Evolutionary conservation across 2,329 filamentous ascomycete genomes (phyloP), one percentile per base, ranked within the genome.

Genomic region (Claviceps fusiformis): DNA sequence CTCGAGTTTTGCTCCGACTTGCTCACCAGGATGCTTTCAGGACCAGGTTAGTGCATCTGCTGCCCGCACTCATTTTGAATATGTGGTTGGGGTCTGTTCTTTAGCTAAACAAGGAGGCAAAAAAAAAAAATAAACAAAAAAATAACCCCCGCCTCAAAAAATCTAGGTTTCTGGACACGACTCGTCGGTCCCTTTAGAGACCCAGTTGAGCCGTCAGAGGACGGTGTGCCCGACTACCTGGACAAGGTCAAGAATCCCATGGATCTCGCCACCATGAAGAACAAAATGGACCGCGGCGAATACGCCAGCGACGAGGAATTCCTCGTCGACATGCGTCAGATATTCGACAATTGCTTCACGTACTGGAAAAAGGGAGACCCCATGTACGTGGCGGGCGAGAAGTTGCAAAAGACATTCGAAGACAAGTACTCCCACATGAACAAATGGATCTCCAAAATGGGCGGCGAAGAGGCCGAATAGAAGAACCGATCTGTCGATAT

Each of bases 311-410:
- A 79, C 8, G 71, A 75, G 3, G 77, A 81, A 53, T 84, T 84
- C 59, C 64, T 75, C 43, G 67, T 65, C 3, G 81, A 85, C 65
- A 74, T 84, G 62, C 75, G 78, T 7, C 78, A 81, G 62, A 84
- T 85, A 41, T 83, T 83, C 56, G 67, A 74, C 31, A 85, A 84
- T 64, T 83, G 80, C 65, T 83, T 79, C 65, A 76, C 74, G n/a
- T 85, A 84, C 66, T 83, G 81, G 78, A 76, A 71, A 50, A 73
- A 74, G 58, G 71, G 72, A 31, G 76, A 80, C 52, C 71, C 73
- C 0, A 80, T 83, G 69, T 82, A 75, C 69, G 62, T 64, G 0
- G 73, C 76, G 1, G 80, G 80, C 58, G 73, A 81, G 66, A 76
- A 75, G 58, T 75, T 85, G 52, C 75, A 84, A 64, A 79, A 77